Conservation (phyloP, 257 asterid species). For the Henckelia pumila region DNA sequence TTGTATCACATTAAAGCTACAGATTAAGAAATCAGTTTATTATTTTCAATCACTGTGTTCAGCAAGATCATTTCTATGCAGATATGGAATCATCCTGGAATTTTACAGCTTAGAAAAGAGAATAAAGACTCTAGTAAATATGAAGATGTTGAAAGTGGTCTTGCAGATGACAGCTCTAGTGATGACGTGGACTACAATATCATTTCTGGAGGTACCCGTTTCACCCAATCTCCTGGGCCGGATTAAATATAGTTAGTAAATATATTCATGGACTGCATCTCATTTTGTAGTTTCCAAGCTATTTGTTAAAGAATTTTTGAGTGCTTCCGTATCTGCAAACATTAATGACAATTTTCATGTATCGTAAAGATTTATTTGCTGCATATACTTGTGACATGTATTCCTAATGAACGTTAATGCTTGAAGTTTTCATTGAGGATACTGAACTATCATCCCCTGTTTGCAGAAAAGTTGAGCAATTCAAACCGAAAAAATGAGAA, state of each 20-base stretch:
- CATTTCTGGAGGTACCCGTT: slow-evolving; percentile 71
- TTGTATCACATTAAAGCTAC: not conserved
- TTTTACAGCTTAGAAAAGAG: slow-evolving; percentile 80
- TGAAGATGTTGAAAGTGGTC: slow-evolving; percentile 67
- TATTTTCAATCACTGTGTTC: not conserved
- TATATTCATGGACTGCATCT: not conserved
- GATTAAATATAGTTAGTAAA: slow-evolving; percentile 4
- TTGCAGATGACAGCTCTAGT: slow-evolving; percentile 79
- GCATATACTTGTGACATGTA: not conserved
- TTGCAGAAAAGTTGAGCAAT: slow-evolving; percentile 64
- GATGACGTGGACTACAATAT: slow-evolving; percentile 73
- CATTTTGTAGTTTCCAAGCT: slow-evolving; percentile 1
- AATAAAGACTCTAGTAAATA: slow-evolving; percentile 58
- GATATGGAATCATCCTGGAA: slow-evolving; percentile 99
- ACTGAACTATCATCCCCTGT: slow-evolving; percentile 22
- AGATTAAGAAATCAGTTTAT: not conserved
- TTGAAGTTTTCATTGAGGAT: slow-evolving; percentile 3
- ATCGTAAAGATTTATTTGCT: not conserved
- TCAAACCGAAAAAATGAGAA: slow-evolving; percentile 53
- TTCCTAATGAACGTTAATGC: not conserved
- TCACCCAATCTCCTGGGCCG: not conserved
- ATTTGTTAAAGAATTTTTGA: slow-evolving; percentile 11
- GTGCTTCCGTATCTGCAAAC: not conserved
- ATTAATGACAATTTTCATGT: not conserved
- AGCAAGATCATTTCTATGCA: slow-evolving; percentile 28